A percentile compares a stretch with the other conserved stretches of the same genome.
Conservation (phyloP, 495 filamentous ascomycete species). For the Neurospora intermedia region DNA sequence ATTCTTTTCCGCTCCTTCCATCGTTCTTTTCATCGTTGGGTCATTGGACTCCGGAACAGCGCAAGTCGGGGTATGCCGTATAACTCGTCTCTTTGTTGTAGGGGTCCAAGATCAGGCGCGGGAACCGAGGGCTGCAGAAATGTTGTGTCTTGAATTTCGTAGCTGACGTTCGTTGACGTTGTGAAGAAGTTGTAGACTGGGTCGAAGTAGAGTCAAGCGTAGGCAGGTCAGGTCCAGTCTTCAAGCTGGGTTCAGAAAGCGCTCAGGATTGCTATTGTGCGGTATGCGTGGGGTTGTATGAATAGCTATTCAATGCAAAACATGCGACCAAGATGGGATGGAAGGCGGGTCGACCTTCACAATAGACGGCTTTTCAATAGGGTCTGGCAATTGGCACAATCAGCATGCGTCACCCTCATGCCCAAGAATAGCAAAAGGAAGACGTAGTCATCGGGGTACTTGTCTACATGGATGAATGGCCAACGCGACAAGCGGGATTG, state of each 20-base stretch:
- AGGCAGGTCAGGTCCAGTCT: neutral
- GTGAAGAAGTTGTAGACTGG: neutral
- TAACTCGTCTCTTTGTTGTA: neutral
- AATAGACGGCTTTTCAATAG: neutral
- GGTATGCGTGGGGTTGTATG: neutral
- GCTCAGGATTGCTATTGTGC: neutral
- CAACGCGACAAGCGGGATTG: neutral
- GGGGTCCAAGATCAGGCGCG: neutral
- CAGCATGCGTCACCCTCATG: neutral
- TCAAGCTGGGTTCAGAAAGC: neutral
- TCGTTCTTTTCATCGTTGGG: constrained; percentile 28
- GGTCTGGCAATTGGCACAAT: neutral
- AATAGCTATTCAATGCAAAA: neutral
- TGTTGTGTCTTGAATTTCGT: neutral
- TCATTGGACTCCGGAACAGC: constrained; percentile 15
- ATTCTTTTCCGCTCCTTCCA: constrained; percentile 40
- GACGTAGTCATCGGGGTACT: neutral
- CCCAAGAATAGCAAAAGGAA: neutral
- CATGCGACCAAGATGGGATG: neutral
- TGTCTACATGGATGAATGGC: neutral
- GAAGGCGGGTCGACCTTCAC: neutral
- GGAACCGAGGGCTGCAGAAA: neutral
- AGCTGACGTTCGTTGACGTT: neutral
- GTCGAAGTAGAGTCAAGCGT: neutral
- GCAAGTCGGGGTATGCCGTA: neutral